These are phyloP conservation scores for Laetiporus sulphureus DNA, from an alignment of 1,284 basidiomycete genomes.

Conservation along the genomic window DNA sequence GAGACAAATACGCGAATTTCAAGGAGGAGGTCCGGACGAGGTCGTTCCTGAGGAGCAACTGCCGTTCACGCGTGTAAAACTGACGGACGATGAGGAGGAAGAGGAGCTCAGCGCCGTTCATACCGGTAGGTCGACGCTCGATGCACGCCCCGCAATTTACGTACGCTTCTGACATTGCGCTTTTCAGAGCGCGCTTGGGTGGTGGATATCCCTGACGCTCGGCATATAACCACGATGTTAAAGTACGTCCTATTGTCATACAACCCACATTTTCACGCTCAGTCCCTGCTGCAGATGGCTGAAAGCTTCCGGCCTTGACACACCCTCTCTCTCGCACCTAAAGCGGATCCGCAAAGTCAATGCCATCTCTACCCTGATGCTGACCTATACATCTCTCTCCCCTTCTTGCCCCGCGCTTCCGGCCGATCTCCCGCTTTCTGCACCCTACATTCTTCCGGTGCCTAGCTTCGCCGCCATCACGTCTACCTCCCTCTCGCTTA, in stretches of 20 bases:
- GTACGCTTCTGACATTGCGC: background rate
- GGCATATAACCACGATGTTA: slow-evolving; percentile 55
- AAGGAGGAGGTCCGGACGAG: slow-evolving; percentile 34
- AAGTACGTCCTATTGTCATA: slow-evolving; percentile 42
- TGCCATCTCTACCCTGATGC: slow-evolving; percentile 44
- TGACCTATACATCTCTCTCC: slow-evolving; percentile 30
- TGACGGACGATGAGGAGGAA: slow-evolving; percentile 45
- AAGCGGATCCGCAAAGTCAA: slow-evolving; percentile 67
- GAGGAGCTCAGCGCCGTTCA: slow-evolving; percentile 48
- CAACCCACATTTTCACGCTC: slow-evolving; percentile 1
- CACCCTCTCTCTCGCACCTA: slow-evolving; percentile 61
- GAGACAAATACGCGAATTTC: slow-evolving; percentile 7
- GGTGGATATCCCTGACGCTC: slow-evolving; percentile 72
- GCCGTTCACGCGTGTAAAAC: slow-evolving; percentile 56
- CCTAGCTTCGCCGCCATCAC: slow-evolving; percentile 73
- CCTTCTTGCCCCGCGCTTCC: slow-evolving; percentile 23
- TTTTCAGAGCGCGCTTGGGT: slow-evolving; percentile 63
- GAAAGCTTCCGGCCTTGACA: slow-evolving; percentile 52
- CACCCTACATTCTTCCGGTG: slow-evolving; percentile 55
- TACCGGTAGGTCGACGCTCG: slow-evolving; percentile 37
- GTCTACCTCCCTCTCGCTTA: slow-evolving; percentile 55
- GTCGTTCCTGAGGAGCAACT: slow-evolving; percentile 48
- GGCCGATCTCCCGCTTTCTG: slow-evolving; percentile 22
- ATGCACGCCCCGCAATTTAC: background rate
- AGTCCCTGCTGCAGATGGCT: slow-evolving; percentile 45